Evolutionary conservation across 2,329 filamentous ascomycete genomes (phyloP).

Genomic region (Botrytis tulipae): DNA sequence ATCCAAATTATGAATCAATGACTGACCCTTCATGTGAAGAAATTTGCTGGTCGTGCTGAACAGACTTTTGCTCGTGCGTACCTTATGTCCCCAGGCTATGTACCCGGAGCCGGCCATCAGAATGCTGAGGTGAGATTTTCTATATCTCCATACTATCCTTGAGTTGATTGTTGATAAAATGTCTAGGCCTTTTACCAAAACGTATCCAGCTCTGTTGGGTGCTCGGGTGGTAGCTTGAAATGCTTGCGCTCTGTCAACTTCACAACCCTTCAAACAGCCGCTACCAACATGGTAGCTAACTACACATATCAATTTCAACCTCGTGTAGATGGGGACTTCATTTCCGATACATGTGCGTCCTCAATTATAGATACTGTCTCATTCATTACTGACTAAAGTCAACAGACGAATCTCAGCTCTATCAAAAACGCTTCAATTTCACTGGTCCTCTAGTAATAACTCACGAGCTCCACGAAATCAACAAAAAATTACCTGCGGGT

Average conservation of each 20-base stretch:
- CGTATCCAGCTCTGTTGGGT: constrained; percentile 38
- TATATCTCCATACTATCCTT: not conserved
- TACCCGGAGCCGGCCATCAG: constrained; percentile 33
- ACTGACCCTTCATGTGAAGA: constrained; percentile 25
- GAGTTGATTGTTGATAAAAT: not conserved
- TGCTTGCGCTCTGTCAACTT: constrained; percentile 40
- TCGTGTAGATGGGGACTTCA: constrained; percentile 41
- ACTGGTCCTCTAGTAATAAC: constrained; percentile 40
- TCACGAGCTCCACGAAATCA: constrained; percentile 41
- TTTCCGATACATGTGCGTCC: constrained; percentile 35
- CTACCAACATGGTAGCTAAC: constrained; percentile 30
- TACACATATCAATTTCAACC: constrained; percentile 42
- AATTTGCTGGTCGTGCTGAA: constrained; percentile 38
- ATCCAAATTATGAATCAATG: not conserved
- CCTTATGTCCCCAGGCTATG: constrained; percentile 38
- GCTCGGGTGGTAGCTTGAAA: constrained; percentile 34
- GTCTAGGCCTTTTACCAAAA: constrained; percentile 37
- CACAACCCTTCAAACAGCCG: constrained; percentile 35
- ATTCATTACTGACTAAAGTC: constrained; percentile 7
- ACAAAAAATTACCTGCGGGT: constrained; percentile 36
- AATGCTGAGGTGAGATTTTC: not conserved
- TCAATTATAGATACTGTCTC: not conserved
- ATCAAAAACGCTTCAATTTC: constrained; percentile 42
- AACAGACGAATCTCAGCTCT: constrained; percentile 40
- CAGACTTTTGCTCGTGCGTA: constrained; percentile 39